A percentile compares a stretch with the other conserved stretches of the same genome.
phyloP scores from a whole-genome alignment of 345 rosid species.

The Punica granatum region DNA sequence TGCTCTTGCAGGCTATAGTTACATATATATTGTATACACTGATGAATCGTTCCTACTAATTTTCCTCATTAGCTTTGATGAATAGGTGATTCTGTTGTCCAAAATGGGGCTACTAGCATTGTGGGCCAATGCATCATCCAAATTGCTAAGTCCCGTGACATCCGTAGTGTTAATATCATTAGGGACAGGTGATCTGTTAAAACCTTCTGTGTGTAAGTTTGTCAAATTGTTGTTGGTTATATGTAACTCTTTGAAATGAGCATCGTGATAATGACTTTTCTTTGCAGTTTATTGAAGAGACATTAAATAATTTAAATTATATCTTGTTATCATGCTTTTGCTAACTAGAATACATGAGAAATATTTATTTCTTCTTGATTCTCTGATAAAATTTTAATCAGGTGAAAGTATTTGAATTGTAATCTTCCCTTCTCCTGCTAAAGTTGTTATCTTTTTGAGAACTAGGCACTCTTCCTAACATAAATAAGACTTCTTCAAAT shows the following conservation, averaged over 20 bases:
- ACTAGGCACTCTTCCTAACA: not conserved
- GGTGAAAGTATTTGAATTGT: not conserved
- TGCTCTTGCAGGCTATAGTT: not conserved
- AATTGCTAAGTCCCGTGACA: slow-evolving; percentile 59
- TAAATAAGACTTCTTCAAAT: not conserved
- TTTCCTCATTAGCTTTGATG: slow-evolving; percentile 11
- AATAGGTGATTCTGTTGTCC: slow-evolving; percentile 74
- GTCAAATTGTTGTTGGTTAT: not conserved
- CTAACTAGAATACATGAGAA: not conserved
- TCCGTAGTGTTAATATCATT: slow-evolving; percentile 63
- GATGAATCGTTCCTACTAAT: not conserved
- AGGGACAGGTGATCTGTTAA: slow-evolving; percentile 56
- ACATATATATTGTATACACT: not conserved
- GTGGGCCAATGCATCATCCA: slow-evolving; percentile 89
- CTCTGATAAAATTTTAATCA: not conserved
- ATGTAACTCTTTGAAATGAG: not conserved
- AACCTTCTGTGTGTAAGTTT: slow-evolving; percentile 2
- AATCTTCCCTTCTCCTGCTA: not conserved
- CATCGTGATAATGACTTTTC: not conserved
- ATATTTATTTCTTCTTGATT: not conserved
- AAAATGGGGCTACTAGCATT: slow-evolving; percentile 89
- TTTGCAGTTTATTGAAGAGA: too few species aligned
- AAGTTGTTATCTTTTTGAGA: not conserved
- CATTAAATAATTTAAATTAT: not conserved
- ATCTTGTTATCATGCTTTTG: not conserved